Conservation (phyloP, 768 basidiomycete species). For the Tubosaeta sp. region DNA sequence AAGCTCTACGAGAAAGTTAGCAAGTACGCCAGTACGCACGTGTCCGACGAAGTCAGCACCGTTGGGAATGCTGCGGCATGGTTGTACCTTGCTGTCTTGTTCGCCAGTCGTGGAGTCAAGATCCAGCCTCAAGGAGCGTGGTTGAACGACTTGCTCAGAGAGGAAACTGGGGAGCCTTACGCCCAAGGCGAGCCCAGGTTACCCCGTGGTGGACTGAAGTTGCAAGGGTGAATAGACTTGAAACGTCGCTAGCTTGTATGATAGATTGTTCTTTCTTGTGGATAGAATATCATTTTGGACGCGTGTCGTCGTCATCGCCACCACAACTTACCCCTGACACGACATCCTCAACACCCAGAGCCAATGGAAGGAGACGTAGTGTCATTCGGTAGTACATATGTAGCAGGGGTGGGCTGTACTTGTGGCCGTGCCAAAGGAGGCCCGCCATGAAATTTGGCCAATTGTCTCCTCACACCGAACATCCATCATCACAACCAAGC, state of each 20-base stretch:
- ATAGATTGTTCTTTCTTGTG: neutral
- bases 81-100: constrained; percentile 77
- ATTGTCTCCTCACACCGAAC: neutral
- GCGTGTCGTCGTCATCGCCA: neutral
- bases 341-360: neutral
- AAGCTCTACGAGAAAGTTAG: constrained; percentile 60
- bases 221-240: constrained; percentile 33
- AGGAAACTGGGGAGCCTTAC: constrained; percentile 73
- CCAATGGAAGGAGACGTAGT: neutral
- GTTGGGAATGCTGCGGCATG: constrained; percentile 72
- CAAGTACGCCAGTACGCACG: constrained; percentile 67
- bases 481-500: neutral
- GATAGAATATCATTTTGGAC: constrained; percentile 10
- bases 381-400: neutral
- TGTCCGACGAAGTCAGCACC: constrained; percentile 80
- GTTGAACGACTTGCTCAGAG: constrained; percentile 77
- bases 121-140: constrained; percentile 78
- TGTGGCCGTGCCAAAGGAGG: constrained; percentile 6
- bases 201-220: constrained; percentile 56
- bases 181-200: constrained; percentile 62
- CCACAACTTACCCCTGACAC: neutral
- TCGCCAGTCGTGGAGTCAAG: constrained; percentile 61
- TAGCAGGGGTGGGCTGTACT: neutral
- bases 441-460: neutral
- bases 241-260: constrained; percentile 7